Evolutionary conservation across 169 alveolate genomes (phyloP).

Genomic region (Plasmodium gonderi): DNA sequence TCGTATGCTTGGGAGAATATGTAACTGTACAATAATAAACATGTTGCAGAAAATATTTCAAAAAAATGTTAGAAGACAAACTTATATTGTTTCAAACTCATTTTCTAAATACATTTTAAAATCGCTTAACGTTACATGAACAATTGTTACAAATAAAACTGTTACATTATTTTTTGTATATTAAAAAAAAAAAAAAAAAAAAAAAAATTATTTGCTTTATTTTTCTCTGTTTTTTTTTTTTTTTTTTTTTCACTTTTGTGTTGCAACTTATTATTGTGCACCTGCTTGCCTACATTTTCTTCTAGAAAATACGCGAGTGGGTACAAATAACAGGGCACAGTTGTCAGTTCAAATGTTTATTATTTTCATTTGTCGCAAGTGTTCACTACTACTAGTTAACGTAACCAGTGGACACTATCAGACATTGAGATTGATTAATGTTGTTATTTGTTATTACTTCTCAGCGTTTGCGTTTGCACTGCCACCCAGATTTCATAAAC

Average conservation of each 20-base stretch:
- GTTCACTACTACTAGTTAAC: not conserved
- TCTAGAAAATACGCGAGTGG: constrained; percentile 3
- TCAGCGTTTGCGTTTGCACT: not conserved
- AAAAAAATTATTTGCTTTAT: not conserved
- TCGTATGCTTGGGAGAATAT: not conserved
- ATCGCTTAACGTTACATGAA: not conserved
- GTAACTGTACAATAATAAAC: not conserved
- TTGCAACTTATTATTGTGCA: constrained; percentile 26
- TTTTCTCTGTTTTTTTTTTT: constrained; percentile 11
- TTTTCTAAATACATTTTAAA: not conserved
- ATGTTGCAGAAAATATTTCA: not conserved
- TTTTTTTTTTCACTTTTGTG: constrained; percentile 12
- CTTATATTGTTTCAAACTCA: not conserved
- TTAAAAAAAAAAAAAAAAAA: not conserved
- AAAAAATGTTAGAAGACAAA: not conserved
- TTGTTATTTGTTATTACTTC: not conserved
- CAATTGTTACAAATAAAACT: not conserved
- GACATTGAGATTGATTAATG: not conserved
- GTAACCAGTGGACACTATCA: not conserved
- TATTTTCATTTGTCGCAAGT: not conserved
- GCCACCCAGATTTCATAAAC: not conserved
- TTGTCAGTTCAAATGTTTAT: not conserved
- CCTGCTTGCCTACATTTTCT: constrained; percentile 65
- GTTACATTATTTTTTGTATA: constrained; percentile 1
- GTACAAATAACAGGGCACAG: constrained; percentile 5